Conservation (phyloP, 2,329 filamentous ascomycete genomes). For the Fusarium siculi region DNA sequence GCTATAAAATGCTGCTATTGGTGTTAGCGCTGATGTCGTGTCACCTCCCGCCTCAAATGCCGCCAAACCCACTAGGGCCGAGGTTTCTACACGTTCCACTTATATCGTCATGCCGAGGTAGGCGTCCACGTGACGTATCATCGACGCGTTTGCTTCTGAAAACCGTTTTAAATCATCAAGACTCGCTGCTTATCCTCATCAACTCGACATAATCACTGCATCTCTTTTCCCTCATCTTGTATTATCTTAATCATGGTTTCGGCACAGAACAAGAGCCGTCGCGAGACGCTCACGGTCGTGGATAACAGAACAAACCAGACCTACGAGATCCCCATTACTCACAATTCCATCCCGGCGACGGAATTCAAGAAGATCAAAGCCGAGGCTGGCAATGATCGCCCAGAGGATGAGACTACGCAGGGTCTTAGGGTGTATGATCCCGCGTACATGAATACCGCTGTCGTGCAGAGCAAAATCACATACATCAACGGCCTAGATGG, state of each 20-base stretch:
- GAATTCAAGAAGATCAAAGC: constrained; percentile 64
- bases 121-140: background rate
- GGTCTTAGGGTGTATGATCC: constrained; percentile 62
- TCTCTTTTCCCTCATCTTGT: background rate
- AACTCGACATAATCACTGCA: background rate
- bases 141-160: constrained; percentile 7
- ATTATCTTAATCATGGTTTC: background rate
- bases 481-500: constrained; percentile 65
- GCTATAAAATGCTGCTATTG: accelerated
- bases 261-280: constrained; percentile 8
- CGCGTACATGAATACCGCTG: constrained; percentile 65
- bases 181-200: background rate
- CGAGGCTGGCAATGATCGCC: constrained; percentile 47
- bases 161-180: background rate
- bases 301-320: constrained; percentile 61
- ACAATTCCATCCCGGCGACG: constrained; percentile 61
- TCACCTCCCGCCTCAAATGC: background rate
- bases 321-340: constrained; percentile 60
- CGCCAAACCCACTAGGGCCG: background rate
- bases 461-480: constrained; percentile 60
- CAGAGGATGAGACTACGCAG: constrained; percentile 59
- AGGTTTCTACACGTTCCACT: background rate
- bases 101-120: constrained; percentile 10
- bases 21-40: background rate
- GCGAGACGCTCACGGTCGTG: constrained; percentile 54